Base-by-base conservation (phyloP, 129 eudicot species). In the Ambrosia trifida region DNA sequence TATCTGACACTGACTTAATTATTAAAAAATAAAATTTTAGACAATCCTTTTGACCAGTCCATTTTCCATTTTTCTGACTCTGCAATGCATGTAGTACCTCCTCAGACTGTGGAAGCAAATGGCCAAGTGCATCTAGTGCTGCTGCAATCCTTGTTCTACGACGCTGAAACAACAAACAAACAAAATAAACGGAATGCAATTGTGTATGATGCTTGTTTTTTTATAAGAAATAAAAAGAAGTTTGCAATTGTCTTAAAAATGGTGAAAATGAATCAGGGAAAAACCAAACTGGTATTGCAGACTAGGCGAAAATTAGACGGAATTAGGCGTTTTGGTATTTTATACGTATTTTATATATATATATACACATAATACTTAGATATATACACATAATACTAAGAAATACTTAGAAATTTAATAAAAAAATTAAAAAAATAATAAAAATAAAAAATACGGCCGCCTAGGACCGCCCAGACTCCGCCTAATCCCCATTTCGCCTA, bases 81-180 rank as follows among this genome's bases (percentile, higher is more conserved):
- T 68, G 60, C 72, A 67, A 14, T 60, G 16, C 36, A 46, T 24
- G 41, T 14, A 9, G 28, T 72, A 83, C 91, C 86, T 72, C 73
- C 46, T 76, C 73, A 44, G 78, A 17, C 18, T 35, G 79, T 20
- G 95, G 91, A 76, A 85, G 79, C 81, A 83, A 64, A 76, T 73
- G 85, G 74, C 73, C 76, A 74, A 88, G 40, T 52, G 95, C 86
- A 38, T 83, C 80, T 11, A 85, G 63, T 62, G 85, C 72, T 35
- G 85, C 75, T 53, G 85, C 74, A 75, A 88, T 81, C 78, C 80
- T 83, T 57, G 56, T 35, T 76, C 76, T 79, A 43, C 82, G 90
- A 65, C 72, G 78, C 89, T 84, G 83, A 74, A 80, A 73, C 38
- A 2, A 65, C 17, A 81, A 83, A 63, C 57, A 14, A 31, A 14